Base-by-base conservation (phyloP, 106 monocot species). In the Phalaenopsis aphrodite region DNA sequence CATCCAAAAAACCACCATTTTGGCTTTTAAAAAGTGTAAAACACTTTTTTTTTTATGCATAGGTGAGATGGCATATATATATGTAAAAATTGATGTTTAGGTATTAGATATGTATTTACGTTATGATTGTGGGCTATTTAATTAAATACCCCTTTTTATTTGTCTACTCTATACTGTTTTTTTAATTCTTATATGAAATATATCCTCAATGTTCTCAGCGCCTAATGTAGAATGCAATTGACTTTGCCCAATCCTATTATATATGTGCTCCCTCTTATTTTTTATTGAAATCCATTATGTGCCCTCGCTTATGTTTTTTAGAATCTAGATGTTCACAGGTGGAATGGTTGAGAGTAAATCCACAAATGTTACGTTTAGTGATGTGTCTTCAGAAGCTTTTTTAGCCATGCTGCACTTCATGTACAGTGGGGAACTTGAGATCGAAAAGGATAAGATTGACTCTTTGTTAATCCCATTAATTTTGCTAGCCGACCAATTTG, bases 321-420 rank as follows among this genome's bases (percentile, higher is more conserved):
- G 19, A 65, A 72, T 90, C 77, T 88, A 97, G 97, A 97, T 97
- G 97, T 97, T 94, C 68, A 94, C 97, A 55, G 94, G 94, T 84
- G 97, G 97, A 86, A 97, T 97, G 97, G 61, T 84, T 45, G 97
- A 97, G 81, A 97, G 90, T 75, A 89, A 55, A 57, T 83, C 92
- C 15, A 85, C 94, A 83, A 79, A 89, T 43, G 79, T 94, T 79
- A 82, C 81, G 18, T 89, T 97, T 41, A 82, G 77, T 56, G 97
- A 97, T 79, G 80, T 94, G 12, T 81, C 90, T 64, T 79, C 77
- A 14, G 94, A 94, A 79, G 92, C 89, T 6, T 94, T 94, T 69
- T 64, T 41, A 55, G 78, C 79, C 42, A 88, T 94, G 87, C 83
- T 97, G 67, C 87, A 84, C 78, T 97, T 94, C 82, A 92, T 97